Evolutionary conservation across 768 basidiomycete genomes (phyloP).

Genomic region (Austroboletus festivus): DNA sequence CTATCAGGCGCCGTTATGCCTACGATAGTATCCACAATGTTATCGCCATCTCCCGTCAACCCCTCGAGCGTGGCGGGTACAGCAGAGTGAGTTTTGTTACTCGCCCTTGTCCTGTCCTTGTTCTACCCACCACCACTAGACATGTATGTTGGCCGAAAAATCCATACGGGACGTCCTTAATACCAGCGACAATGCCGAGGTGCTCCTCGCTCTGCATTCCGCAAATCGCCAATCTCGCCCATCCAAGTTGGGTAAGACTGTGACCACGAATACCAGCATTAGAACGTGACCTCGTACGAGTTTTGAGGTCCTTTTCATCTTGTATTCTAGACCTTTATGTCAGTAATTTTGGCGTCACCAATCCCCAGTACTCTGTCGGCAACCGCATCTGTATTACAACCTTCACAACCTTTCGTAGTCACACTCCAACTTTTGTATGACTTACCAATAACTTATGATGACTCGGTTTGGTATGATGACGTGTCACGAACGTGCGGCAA

Average conservation of each 20-base stretch:
- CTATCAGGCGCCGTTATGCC: slow-evolving; percentile 63
- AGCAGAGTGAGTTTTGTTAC: slow-evolving; percentile 40
- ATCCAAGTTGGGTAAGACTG: slow-evolving; percentile 15
- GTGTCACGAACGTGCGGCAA: slow-evolving; percentile 8
- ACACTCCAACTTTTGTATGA: slow-evolving; percentile 20
- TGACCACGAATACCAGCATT: slow-evolving; percentile 19
- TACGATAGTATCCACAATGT: slow-evolving; percentile 81
- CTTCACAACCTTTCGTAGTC: slow-evolving; percentile 14
- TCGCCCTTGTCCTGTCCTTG: not conserved
- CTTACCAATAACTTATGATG: slow-evolving; percentile 18
- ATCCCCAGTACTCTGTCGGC: not conserved
- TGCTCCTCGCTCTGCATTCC: slow-evolving; percentile 63
- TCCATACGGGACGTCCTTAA: slow-evolving; percentile 70
- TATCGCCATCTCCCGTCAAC: slow-evolving; percentile 64
- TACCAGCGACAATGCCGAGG: slow-evolving; percentile 61
- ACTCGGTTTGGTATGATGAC: not conserved
- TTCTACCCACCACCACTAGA: slow-evolving; percentile 37
- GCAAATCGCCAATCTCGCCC: slow-evolving; percentile 19
- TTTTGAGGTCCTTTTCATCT: not conserved
- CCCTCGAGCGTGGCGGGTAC: slow-evolving; percentile 56
- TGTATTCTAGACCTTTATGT: slow-evolving; percentile 2
- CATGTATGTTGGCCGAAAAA: slow-evolving; percentile 65
- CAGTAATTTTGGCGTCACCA: slow-evolving; percentile 6
- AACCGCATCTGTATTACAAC: slow-evolving; percentile 27
- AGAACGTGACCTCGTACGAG: slow-evolving; percentile 20